A percentile compares a stretch with the other conserved stretches of the same genome.
phyloP scores from a whole-genome alignment of 2,329 filamentous ascomycete genomes.

The Sporothrix phasma region DNA sequence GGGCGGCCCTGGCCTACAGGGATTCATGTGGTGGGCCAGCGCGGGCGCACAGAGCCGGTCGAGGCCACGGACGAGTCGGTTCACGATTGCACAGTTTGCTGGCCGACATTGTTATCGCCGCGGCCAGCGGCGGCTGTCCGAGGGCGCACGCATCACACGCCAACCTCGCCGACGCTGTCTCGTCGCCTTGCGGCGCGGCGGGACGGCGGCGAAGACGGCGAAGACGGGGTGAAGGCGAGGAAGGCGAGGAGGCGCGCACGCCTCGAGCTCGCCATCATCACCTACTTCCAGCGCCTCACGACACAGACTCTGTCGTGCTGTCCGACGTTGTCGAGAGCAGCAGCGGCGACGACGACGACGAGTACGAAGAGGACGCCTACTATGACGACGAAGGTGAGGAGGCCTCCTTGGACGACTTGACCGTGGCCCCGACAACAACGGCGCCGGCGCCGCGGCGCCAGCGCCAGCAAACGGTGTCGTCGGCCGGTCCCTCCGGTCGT shows the following conservation, averaged over 20 bases:
- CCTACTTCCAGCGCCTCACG: slow-evolving; percentile 73
- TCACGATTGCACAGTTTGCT: slow-evolving; percentile 47
- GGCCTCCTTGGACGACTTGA: neutral
- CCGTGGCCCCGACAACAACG: neutral
- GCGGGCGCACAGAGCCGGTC: slow-evolving; percentile 61
- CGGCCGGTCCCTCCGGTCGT: neutral
- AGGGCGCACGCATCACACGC: slow-evolving; percentile 3
- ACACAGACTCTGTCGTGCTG: slow-evolving; percentile 53
- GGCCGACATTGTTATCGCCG: slow-evolving; percentile 39
- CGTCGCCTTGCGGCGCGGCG: slow-evolving; percentile 35
- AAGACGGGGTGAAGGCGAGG: slow-evolving; percentile 18
- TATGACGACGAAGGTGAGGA: slow-evolving; percentile 15
- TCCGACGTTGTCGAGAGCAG: slow-evolving; percentile 47
- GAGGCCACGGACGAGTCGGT: slow-evolving; percentile 50
- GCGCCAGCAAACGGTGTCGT: neutral
- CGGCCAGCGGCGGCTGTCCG: too few relatives aligned
- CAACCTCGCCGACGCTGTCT: slow-evolving; percentile 33
- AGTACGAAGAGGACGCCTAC: slow-evolving; percentile 31
- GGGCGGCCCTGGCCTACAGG: slow-evolving; percentile 68
- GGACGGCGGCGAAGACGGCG: slow-evolving; percentile 15
- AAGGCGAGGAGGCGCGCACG: slow-evolving; percentile 38
- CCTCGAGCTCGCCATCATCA: slow-evolving; percentile 61
- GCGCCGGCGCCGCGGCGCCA: neutral
- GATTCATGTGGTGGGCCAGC: slow-evolving; percentile 86
- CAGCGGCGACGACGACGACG: slow-evolving; percentile 39